These are phyloP conservation scores for Candida lessepsii DNA, from an alignment of 805 yeast genomes.

Conservation along the genomic window DNA sequence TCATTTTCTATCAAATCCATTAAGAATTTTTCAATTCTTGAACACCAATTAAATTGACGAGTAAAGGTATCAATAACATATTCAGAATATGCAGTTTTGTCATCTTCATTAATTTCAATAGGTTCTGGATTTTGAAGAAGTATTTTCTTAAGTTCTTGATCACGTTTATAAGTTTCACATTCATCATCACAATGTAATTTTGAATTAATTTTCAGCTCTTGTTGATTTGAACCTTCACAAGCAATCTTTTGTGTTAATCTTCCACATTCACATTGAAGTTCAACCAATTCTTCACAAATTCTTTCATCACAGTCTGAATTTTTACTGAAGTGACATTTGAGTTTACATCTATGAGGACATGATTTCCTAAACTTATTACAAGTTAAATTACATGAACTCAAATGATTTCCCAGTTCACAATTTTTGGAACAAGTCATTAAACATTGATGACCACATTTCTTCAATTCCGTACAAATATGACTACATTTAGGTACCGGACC, in stretches of 20 bases:
- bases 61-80: conserved; percentile 46
- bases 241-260: conserved; percentile 43
- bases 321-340: conserved; percentile 60
- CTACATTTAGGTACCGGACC: conserved; percentile 68
- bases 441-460: conserved; percentile 44
- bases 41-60: conserved; percentile 68
- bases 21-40: conserved; percentile 56
- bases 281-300: conserved; percentile 52
- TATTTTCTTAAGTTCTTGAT: conserved; percentile 61
- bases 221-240: conserved; percentile 55
- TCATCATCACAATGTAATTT: conserved; percentile 64
- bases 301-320: conserved; percentile 46
- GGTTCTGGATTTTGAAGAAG: conserved; percentile 34
- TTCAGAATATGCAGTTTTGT: conserved; percentile 42
- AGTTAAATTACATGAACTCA: conserved; percentile 47
- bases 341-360: conserved; percentile 70
- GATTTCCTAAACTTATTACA: conserved; percentile 53
- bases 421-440: conserved; percentile 57
- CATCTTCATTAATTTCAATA: conserved; percentile 17
- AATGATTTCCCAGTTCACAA: conserved; percentile 47
- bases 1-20: conserved; percentile 7
- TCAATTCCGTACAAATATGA: conserved; percentile 28
- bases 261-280: conserved; percentile 65
- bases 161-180: conserved; percentile 62
- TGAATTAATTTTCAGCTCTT: conserved; percentile 33